A percentile compares a stretch with the other conserved stretches of the same genome.
Conservation (phyloP, 768 basidiomycete genomes). For the Lactarius hengduanensis region DNA sequence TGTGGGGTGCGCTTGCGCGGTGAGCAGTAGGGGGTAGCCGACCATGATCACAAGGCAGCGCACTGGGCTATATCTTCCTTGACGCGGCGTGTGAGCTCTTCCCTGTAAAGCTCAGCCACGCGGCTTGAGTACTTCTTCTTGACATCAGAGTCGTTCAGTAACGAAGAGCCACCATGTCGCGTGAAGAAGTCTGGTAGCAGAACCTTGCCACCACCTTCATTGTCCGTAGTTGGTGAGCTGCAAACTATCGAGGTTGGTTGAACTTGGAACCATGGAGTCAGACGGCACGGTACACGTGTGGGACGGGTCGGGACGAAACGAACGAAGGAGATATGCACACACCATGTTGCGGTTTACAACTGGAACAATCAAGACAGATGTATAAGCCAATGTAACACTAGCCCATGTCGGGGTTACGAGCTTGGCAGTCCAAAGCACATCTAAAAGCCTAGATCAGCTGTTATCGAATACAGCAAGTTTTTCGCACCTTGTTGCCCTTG, state of each 20-base stretch:
- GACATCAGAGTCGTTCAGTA: constrained; percentile 70
- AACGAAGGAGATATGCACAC: constrained; percentile 97
- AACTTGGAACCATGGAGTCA: constrained; percentile 47
- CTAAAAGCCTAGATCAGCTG: constrained; percentile 39
- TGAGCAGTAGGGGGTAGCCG: constrained; percentile 5
- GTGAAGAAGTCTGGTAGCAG: constrained; percentile 86
- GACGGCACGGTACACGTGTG: not conserved
- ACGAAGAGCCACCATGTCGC: constrained; percentile 74
- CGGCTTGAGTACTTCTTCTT: constrained; percentile 89
- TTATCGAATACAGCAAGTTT: constrained; percentile 1
- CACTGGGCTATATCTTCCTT: constrained; percentile 72
- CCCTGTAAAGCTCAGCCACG: constrained; percentile 86
- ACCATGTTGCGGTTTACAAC: constrained; percentile 91
- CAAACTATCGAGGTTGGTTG: constrained; percentile 97
- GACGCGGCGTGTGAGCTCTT: constrained; percentile 79
- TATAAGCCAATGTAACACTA: constrained; percentile 95
- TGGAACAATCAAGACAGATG: constrained; percentile 97
- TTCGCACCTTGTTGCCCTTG: constrained; percentile 80
- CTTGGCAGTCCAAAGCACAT: constrained; percentile 93
- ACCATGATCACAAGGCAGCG: constrained; percentile 31
- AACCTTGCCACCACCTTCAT: constrained; percentile 98
- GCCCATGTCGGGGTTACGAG: constrained; percentile 98
- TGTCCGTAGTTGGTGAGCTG: constrained; percentile 79
- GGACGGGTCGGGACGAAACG: constrained; percentile 50
- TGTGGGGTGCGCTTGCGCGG: not conserved